Conservation (phyloP, 139 green algal species). For the Nannochloris sp. region DNA sequence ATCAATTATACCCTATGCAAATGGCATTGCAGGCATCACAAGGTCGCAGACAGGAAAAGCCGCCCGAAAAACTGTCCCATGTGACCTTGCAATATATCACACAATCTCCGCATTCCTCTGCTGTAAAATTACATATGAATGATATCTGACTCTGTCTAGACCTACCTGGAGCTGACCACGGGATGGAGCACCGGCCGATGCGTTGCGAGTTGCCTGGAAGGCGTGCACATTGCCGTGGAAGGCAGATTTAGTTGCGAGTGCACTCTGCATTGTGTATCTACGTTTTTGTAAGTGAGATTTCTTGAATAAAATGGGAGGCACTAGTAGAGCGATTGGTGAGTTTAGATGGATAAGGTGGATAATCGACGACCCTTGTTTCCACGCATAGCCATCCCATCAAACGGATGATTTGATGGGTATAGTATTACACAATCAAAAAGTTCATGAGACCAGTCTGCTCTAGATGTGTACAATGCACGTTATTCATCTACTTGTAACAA, state of each 20-base stretch:
- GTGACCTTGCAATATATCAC: not conserved
- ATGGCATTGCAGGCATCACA: no score
- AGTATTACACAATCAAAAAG: no score
- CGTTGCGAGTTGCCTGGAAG: conserved; percentile 1
- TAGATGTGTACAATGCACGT: not conserved
- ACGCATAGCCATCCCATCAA: no score
- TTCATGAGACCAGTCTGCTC: no score
- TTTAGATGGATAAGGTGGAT: not conserved
- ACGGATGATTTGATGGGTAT: no score
- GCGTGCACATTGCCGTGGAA: conserved; percentile 1
- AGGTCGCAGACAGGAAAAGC: not conserved
- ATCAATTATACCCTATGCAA: no score
- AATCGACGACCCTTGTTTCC: not conserved
- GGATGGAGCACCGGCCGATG: not conserved
- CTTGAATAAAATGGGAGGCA: not conserved
- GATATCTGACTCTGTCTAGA: not conserved
- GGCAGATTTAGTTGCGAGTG: not conserved
- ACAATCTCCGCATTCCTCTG: not conserved
- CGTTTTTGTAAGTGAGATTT: not conserved
- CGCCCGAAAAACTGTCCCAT: not conserved
- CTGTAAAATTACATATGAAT: not conserved
- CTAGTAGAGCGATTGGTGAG: not conserved
- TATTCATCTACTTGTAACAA: not conserved
- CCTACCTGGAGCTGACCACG: conserved; percentile 10
- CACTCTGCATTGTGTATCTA: conserved; percentile 1